Base-by-base conservation (phyloP, 768 basidiomycete genomes). In the Lactifluus subvellereus region DNA sequence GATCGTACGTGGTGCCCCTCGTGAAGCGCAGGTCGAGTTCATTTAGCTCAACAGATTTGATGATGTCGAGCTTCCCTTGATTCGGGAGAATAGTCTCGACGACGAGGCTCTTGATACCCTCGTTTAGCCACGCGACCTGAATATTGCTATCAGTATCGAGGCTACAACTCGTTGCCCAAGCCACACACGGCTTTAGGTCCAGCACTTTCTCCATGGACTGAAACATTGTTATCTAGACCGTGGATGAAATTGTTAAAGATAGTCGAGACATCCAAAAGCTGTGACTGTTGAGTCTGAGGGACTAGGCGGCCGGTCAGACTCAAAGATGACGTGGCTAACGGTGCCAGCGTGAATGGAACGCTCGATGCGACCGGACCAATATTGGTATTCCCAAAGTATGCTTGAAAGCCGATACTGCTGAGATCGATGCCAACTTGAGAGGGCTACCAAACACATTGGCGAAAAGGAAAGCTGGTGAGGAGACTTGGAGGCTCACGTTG, bases 181-280 rank as follows among this genome's bases (percentile, higher is more conserved):
- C 8, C 40, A 69, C 79, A 53, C 68, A 88, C 87, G 64, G 81
- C 81, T 55, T 75, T 74, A 1, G 85, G 77, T 14, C 83, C 84
- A 4, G 84, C 85, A 60, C 79, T 78, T 37, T 79, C 77, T 14
- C 88, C 87, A 32, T 80, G 77, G 9, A 89, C 85, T 18, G 75
- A 69, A 20, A 89, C 79, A 61, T 79, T 71, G 64, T 83, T 87
- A 69, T 86, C 79, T 69, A 82, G 74, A 1, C 87, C 88, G 42
- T 86, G 84, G 0, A 90, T 78, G 69, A 87, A 90, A 54, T 81
- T 83, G 66, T 87, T 89, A 76, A 90, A 90, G 37, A 90, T 77
- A 11, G 74, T 70, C 0, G 87, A 88, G 7, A 90, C 82, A 1
- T 76, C 76, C 1, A 78, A 78, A 45, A 88, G 78, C 0, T 84